phyloP scores from a whole-genome alignment of 768 basidiomycete species.

The Candolleomyces eurysporus region DNA sequence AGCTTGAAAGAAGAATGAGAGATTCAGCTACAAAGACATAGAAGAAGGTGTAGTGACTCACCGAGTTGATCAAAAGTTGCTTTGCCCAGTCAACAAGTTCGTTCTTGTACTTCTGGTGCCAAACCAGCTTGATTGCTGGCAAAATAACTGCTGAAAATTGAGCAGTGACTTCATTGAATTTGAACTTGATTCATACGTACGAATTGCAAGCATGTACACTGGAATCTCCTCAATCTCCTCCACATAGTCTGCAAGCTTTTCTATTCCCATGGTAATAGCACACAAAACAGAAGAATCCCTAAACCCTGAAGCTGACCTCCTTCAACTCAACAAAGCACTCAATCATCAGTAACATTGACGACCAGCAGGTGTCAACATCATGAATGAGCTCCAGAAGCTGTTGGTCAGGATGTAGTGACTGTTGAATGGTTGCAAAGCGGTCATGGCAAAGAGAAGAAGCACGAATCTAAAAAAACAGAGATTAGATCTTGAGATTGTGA shows the following conservation, averaged over 20 bases:
- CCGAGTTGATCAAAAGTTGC: neutral
- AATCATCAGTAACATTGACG: too few relatives aligned
- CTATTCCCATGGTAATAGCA: constrained; percentile 21
- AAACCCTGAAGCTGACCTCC: too few relatives aligned
- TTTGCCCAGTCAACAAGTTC: neutral
- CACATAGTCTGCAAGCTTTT: constrained; percentile 24
- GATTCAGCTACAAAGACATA: neutral
- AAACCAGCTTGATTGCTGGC: neutral
- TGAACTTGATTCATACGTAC: neutral
- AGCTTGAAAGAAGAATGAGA: neutral
- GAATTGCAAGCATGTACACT: neutral
- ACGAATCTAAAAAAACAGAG: too few relatives aligned
- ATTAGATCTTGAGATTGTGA: too few relatives aligned
- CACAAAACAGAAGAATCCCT: neutral
- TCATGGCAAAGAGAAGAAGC: too few relatives aligned
- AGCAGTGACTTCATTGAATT: neutral
- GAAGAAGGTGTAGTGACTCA: neutral
- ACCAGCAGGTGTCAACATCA: too few relatives aligned
- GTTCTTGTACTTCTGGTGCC: neutral
- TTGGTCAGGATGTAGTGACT: too few relatives aligned
- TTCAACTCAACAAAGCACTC: too few relatives aligned
- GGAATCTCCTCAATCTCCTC: neutral
- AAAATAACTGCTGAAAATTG: neutral
- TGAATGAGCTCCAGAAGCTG: too few relatives aligned
- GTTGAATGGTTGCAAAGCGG: too few relatives aligned